Conservation (phyloP, 139 green algal species). For the Chlamydomonas sp. region DNA sequence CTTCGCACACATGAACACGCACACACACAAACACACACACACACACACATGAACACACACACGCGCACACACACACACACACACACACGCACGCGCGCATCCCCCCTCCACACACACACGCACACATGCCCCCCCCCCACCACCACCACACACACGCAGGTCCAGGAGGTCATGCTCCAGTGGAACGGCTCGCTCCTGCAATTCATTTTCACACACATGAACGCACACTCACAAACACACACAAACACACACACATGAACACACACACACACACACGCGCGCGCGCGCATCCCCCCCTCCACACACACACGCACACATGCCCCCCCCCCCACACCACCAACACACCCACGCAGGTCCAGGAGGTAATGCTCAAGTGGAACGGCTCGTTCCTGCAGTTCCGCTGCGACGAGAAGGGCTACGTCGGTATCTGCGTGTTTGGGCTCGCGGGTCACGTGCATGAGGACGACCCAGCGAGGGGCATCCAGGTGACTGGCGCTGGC, state of each 20-base stretch:
- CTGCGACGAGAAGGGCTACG: slow-evolving; percentile 83
- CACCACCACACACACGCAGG: too few relatives aligned
- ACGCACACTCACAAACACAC: not conserved
- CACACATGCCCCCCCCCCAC: not conserved
- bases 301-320: not conserved
- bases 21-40: too few relatives aligned
- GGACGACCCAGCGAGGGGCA: slow-evolving; percentile 50
- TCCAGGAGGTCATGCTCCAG: too few relatives aligned
- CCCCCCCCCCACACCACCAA: not conserved
- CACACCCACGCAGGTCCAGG: slow-evolving; percentile 45
- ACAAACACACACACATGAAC: not conserved
- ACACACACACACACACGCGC: not conserved
- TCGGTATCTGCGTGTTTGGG: slow-evolving; percentile 76
- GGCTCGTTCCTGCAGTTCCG: slow-evolving; percentile 74
- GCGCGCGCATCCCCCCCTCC: not conserved
- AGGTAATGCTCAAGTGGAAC: slow-evolving; percentile 55
- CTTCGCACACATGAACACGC: too few relatives aligned
- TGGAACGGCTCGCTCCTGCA: too few relatives aligned
- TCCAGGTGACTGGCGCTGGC: too few relatives aligned
- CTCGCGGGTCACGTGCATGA: slow-evolving; percentile 65
- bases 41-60: too few relatives aligned
- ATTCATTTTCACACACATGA: not conserved
- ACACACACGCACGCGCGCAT: not conserved
- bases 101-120: too few relatives aligned
- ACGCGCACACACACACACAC: too few relatives aligned